phyloP scores from a whole-genome alignment of 176 grass and related monocot species.

The Pontederia paniculata region DNA sequence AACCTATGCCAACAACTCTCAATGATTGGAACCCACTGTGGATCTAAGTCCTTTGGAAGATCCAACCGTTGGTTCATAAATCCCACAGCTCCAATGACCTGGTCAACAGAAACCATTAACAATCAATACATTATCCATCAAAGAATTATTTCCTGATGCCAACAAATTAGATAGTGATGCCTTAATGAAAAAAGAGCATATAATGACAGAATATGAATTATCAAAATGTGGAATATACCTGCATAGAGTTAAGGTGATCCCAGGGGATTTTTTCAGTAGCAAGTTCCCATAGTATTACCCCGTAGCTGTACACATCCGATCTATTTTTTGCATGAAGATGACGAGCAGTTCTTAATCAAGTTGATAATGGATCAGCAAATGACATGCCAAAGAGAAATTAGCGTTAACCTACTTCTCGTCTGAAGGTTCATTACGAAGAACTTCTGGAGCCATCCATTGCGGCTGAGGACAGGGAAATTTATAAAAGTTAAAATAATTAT shows the following conservation, averaged over 20 bases:
- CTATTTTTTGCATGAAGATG: slow-evolving; percentile 32
- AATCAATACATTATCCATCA: no score
- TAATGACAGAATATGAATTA: background rate
- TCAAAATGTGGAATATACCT: slow-evolving; percentile 40
- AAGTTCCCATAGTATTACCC: slow-evolving; percentile 98
- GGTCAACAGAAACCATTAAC: background rate
- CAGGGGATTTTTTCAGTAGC: slow-evolving; percentile 94
- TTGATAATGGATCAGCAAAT: background rate
- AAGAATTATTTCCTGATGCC: no score
- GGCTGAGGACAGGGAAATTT: slow-evolving; percentile 26
- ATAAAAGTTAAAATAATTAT: background rate
- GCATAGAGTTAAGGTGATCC: slow-evolving; percentile 97
- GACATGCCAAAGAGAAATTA: background rate
- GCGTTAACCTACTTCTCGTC: slow-evolving; percentile 64
- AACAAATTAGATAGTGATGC: no score
- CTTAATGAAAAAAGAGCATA: no score
- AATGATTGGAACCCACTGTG: slow-evolving; percentile 74
- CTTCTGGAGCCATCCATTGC: slow-evolving; percentile 96
- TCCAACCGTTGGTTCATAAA: slow-evolving; percentile 97
- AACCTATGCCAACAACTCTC: slow-evolving; percentile 92
- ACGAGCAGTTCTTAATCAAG: background rate
- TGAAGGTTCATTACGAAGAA: slow-evolving; percentile 79
- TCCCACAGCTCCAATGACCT: slow-evolving; percentile 87
- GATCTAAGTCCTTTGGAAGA: slow-evolving; percentile 58
- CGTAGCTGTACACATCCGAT: slow-evolving; percentile 97